phyloP scores from a whole-genome alignment of 1,284 basidiomycete genomes.

The Ganoderma lucidum region DNA sequence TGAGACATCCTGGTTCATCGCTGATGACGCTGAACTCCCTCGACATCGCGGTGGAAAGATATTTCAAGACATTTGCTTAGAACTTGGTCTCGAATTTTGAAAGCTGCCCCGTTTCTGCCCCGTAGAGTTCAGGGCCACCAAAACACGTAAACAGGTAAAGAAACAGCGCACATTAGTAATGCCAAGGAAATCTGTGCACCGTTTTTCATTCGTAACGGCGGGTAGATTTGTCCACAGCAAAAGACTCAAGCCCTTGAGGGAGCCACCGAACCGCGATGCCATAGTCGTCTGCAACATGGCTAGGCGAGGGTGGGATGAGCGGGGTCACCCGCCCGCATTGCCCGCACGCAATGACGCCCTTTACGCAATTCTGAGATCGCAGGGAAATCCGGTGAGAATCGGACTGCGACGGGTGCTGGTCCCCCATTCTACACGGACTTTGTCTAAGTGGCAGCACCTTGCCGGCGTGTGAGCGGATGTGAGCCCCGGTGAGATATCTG shows the following conservation, averaged over 20 bases:
- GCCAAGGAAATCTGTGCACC: not conserved
- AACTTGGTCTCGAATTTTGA: not conserved
- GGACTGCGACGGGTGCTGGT: not conserved
- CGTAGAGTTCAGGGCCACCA: not conserved
- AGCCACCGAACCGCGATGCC: not conserved
- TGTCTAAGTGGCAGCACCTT: conserved; percentile 1
- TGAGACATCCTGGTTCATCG: not conserved
- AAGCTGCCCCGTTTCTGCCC: not conserved
- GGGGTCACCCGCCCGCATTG: not conserved
- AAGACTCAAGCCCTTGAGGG: not conserved
- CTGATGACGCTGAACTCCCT: not conserved
- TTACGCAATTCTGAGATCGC: conserved; percentile 2
- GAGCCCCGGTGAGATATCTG: not conserved
- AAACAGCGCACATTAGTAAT: not conserved
- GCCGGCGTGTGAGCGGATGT: not conserved
- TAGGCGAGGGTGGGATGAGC: not conserved
- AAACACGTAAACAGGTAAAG: not conserved
- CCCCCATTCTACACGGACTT: not conserved
- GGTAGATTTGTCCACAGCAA: not conserved
- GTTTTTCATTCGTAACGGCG: not conserved
- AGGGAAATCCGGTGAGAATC: not conserved
- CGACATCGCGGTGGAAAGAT: not conserved
- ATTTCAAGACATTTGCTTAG: not conserved
- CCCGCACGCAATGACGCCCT: not conserved
- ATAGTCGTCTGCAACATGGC: not conserved